A percentile compares a stretch with the other conserved stretches of the same genome.
Evolutionary conservation across 257 asterid species (phyloP).

Genomic region (Nicotiana undulata): DNA sequence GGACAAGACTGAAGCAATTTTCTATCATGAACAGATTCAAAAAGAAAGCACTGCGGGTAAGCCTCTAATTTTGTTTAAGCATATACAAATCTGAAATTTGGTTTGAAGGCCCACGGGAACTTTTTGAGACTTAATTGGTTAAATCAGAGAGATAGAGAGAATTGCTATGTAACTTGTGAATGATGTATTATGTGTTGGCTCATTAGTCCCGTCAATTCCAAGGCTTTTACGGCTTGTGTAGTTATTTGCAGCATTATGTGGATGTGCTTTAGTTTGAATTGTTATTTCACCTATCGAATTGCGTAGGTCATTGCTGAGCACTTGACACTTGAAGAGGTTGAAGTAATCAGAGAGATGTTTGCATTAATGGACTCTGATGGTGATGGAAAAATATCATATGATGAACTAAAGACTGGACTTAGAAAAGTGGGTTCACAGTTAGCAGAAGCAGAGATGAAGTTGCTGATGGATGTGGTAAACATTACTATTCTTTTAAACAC

Average conservation of each 20-base stretch:
- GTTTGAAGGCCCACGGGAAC: not conserved
- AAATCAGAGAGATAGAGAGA: not conserved
- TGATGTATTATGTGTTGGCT: slow-evolving; percentile 1
- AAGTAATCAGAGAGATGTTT: slow-evolving; percentile 93
- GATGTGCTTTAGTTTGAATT: slow-evolving; percentile 1
- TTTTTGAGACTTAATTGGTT: not conserved
- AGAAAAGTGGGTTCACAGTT: slow-evolving; percentile 93
- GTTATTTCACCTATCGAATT: slow-evolving; percentile 7
- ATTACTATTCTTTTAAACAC: slow-evolving; percentile 10
- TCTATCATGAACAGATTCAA: slow-evolving; percentile 83
- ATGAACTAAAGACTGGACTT: slow-evolving; percentile 81
- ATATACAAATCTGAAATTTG: not conserved
- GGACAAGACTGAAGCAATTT: slow-evolving; percentile 81
- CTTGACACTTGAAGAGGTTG: slow-evolving; percentile 83
- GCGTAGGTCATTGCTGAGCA: slow-evolving; percentile 87
- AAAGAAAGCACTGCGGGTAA: slow-evolving; percentile 90
- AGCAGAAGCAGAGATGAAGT: slow-evolving; percentile 93
- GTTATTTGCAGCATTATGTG: not conserved
- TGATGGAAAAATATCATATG: slow-evolving; percentile 88
- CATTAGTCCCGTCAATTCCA: not conserved
- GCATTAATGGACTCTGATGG: slow-evolving; percentile 83
- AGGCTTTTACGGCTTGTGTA: not conserved
- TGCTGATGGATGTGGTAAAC: slow-evolving; percentile 97
- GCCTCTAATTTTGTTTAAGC: slow-evolving; percentile 10
- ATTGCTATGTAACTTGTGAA: not conserved